Conservation (phyloP, 2,329 filamentous ascomycete genomes). For the Parastagonospora nodorum region DNA sequence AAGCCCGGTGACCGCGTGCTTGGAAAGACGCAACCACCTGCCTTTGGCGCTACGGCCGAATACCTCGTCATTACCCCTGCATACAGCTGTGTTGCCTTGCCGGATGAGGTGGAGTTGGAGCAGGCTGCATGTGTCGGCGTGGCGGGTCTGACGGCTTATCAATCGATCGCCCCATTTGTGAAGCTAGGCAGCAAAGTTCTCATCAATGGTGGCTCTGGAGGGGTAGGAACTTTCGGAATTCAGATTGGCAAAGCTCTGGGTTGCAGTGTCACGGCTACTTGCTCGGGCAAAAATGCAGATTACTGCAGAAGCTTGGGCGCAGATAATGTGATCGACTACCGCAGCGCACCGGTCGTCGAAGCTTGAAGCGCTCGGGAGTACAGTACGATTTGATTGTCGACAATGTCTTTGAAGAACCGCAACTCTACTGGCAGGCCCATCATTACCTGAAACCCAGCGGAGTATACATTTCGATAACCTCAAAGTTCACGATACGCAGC, state of each 20-base stretch:
- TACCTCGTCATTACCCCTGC: not conserved
- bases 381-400: slow-evolving; percentile 61
- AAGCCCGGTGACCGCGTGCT: not conserved
- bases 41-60: not conserved
- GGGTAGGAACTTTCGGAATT: slow-evolving; percentile 62
- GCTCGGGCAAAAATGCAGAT: slow-evolving; percentile 60
- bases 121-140: slow-evolving; percentile 20
- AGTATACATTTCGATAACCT: slow-evolving; percentile 8
- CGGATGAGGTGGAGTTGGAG: not conserved
- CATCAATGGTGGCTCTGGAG: slow-evolving; percentile 66
- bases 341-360: slow-evolving; percentile 51
- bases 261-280: slow-evolving; percentile 61
- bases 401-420: slow-evolving; percentile 54
- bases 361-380: slow-evolving; percentile 51
- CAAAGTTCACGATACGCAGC: slow-evolving; percentile 6
- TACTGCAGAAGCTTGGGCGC: slow-evolving; percentile 62
- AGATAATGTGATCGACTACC: slow-evolving; percentile 65
- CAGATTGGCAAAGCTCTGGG: slow-evolving; percentile 65
- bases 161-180: slow-evolving; percentile 22
- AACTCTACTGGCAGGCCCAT: slow-evolving; percentile 9
- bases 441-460: slow-evolving; percentile 10
- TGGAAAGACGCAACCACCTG: not conserved
- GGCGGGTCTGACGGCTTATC: slow-evolving; percentile 42
- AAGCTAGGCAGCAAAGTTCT: slow-evolving; percentile 56
- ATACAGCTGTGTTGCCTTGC: not conserved